A percentile compares a stretch with the other conserved stretches of the same genome.
phyloP scores from a whole-genome alignment of 805 yeast species.

The Suhomyces kilbournensis region DNA sequence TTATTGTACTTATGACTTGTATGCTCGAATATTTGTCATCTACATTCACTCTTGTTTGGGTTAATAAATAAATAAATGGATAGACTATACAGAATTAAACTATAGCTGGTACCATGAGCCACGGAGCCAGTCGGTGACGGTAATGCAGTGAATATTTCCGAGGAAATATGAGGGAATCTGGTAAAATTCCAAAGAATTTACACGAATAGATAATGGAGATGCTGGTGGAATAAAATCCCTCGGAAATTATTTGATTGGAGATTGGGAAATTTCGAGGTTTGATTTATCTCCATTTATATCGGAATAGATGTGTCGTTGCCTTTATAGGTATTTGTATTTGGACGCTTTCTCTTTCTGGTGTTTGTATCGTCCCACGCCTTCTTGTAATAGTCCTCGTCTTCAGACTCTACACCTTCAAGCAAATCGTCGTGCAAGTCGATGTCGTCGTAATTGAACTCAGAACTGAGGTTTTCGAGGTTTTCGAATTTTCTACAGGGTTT shows the following conservation, averaged over 20 bases:
- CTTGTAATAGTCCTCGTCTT: conserved; percentile 18
- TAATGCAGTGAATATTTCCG: neutral
- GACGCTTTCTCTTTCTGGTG: conserved; percentile 7
- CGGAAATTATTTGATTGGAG: too few species aligned
- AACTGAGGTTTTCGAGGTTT: neutral
- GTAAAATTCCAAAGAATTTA: too few species aligned
- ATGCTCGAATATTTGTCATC: too few species aligned
- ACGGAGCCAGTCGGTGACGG: neutral
- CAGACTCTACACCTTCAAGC: conserved; percentile 13
- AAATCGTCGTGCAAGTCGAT: conserved; percentile 17
- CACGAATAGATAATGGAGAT: too few species aligned
- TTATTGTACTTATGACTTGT: too few species aligned
- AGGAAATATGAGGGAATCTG: too few species aligned
- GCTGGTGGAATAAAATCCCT: too few species aligned
- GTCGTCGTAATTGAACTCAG: conserved; percentile 17
- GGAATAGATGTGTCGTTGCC: neutral
- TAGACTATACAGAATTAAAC: neutral
- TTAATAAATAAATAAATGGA: neutral
- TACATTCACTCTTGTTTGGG: too few species aligned
- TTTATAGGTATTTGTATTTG: neutral
- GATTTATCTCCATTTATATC: neutral
- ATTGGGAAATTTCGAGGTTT: too few species aligned
- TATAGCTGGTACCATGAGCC: neutral
- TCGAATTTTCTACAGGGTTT: neutral
- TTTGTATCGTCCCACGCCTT: conserved; percentile 14